Base-by-base conservation (phyloP, 2,329 filamentous ascomycete species). In the Claviceps arundinis region DNA sequence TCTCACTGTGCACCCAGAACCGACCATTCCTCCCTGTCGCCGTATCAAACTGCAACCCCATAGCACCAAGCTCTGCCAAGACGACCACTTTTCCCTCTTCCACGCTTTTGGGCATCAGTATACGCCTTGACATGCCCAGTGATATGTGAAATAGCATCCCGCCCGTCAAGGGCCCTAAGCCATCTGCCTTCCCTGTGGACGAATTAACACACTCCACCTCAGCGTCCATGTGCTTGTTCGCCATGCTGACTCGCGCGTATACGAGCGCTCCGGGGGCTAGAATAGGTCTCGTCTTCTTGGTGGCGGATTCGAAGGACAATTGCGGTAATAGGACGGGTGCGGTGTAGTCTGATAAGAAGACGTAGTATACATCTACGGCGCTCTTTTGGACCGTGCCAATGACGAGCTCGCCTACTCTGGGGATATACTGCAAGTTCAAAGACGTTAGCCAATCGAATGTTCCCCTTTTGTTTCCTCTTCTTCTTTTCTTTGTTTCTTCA, bases 21-120 rank as follows among this genome's bases (percentile, higher is more conserved):
- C 81, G 84, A 42, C 93, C 93, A 67, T 98, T 98, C 62, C 89
- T 81, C 17, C 93, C 93, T 8, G 95, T 87, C 0, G 91, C 91
- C 54, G 94, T 87, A 73, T 98, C 93, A 65, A 97, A 98, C 19
- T 86, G 82, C 14, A 95, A 69, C 51, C 88, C 91, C 53, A 83
- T 82, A 3, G 64, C 67, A 3, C 84, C 90, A 14, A 97, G 70
- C 62, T 89, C 86, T 56, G 95, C 87, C 52, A 97, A 68, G 26
- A 96, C 76, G 3, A 82, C 78, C 7, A 95, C 68, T 22, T 78
- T 79, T 16, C 83, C 85, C 50, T 78, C 74, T 50, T 80, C 75
- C 14, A 73, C 73, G 43, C 77, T 76, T 60, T 78, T 79, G 48
- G 78, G 75, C 70, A 80, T 77, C 68, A 96, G 75, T 56, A 95